phyloP scores from a whole-genome alignment of 345 rosid species.

The Cardamine occulta region DNA sequence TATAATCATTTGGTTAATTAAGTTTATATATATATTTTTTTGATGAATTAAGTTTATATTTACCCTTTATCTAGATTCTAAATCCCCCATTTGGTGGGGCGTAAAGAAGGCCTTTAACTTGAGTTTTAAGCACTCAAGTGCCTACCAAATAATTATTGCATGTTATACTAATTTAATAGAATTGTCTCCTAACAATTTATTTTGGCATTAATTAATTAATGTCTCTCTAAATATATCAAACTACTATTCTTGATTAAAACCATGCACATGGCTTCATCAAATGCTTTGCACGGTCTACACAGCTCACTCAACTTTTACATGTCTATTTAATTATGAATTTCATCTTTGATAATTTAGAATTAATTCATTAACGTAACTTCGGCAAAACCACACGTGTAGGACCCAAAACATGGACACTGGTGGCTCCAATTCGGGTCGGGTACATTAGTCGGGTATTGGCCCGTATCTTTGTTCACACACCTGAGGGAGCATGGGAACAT shows the following conservation, averaged over 20 bases:
- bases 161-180: constrained; percentile 14
- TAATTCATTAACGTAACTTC: not conserved
- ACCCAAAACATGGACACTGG: constrained; percentile 99
- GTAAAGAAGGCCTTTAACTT: constrained; percentile 4
- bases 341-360: not conserved
- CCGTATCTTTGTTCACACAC: constrained; percentile 82
- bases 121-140: constrained; percentile 28
- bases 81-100: constrained; percentile 1
- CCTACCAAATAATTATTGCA: constrained; percentile 17
- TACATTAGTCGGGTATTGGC: constrained; percentile 95
- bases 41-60: not conserved
- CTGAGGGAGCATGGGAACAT: constrained; percentile 83
- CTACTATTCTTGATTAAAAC: constrained; percentile 4
- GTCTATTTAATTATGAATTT: not conserved
- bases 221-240: constrained; percentile 4
- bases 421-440: constrained; percentile 99
- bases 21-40: too few relatives aligned
- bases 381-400: constrained; percentile 50
- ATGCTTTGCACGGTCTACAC: constrained; percentile 10
- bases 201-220: not conserved
- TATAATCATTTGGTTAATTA: not conserved
- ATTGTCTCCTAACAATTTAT: constrained; percentile 20
- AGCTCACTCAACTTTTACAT: constrained; percentile 23
- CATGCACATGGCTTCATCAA: constrained; percentile 39
- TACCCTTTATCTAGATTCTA: not conserved